Evolutionary conservation across 352 stramenopile genomes (phyloP).

Genomic region (Nothophytophthora sp.): DNA sequence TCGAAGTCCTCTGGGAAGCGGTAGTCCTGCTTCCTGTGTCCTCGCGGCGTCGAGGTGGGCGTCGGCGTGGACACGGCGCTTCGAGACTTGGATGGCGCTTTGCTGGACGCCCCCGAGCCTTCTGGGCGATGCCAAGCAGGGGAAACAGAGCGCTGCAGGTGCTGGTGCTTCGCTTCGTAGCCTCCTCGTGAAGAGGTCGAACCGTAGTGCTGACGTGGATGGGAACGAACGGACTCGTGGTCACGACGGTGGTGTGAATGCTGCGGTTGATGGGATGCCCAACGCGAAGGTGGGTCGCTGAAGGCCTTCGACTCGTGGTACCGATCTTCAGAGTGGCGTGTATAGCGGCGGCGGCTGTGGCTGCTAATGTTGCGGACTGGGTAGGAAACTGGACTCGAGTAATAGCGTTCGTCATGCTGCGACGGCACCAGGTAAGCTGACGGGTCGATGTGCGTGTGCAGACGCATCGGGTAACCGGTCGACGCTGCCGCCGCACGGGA

Average conservation of each 20-base stretch:
- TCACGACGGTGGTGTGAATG: constrained; percentile 12
- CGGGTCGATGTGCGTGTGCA: constrained; percentile 33
- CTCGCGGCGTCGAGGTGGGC: constrained; percentile 3
- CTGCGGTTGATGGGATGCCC: constrained; percentile 14
- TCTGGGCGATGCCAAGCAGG: constrained; percentile 19
- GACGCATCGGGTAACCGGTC: constrained; percentile 12
- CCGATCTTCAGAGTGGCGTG: constrained; percentile 15
- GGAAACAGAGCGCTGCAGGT: constrained; percentile 4
- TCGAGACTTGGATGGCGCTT: constrained; percentile 7
- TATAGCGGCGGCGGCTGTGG: constrained; percentile 10
- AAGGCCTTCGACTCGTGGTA: constrained; percentile 14
- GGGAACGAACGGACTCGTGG: constrained; percentile 12
- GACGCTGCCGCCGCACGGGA: too few species aligned
- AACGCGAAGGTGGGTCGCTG: constrained; percentile 8
- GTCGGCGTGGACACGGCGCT: constrained; percentile 6
- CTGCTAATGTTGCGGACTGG: neutral
- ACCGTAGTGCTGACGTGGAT: constrained; percentile 12
- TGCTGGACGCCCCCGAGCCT: constrained; percentile 2
- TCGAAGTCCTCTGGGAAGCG: constrained; percentile 3
- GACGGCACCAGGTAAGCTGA: constrained; percentile 22
- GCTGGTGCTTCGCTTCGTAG: constrained; percentile 1
- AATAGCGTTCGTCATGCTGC: constrained; percentile 12
- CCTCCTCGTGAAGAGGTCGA: constrained; percentile 6
- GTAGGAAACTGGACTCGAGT: constrained; percentile 5
- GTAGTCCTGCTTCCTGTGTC: constrained; percentile 7